Evolutionary conservation across 345 rosid species (phyloP), one percentile per base, ranked within the genome.

Genomic region (Camelina neglecta): DNA sequence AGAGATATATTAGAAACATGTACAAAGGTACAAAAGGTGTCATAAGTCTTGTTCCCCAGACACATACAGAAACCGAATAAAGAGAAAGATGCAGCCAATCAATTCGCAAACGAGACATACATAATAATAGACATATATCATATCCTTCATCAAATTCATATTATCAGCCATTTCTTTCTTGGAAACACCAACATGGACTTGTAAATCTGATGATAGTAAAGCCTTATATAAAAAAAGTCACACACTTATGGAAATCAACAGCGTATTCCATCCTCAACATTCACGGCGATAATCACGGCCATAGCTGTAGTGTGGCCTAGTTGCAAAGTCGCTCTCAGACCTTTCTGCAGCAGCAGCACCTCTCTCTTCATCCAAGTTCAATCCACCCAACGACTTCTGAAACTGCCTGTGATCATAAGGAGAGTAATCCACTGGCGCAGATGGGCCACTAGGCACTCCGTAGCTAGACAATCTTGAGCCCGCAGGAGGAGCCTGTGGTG

Each of bases 391-490:
- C 3, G 69, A 54, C 77, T 77, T 82, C 66, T 64, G 79, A 65
- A 80, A 54, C 62, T 75, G 76, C 67, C 80, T 81, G 67, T 80
- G 85, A 72, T 84, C 82, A 73, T 67, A 80, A 18, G 82, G 81
- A 29, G 89, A 77, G 77, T 79, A 82, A 79, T 87, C 91, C 1
- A 85, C 86, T 0, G 91, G 91, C 45, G 89, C 87, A 0, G 89
- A 85, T 5, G 89, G 88, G 2, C 82, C 85, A 64, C 79, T 71
- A 6, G 85, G 86, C 42, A 51, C 72, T 4, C 83, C 80, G 21
- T 82, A 82, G 53, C 84, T 66, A 2, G 84, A 65, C 63, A 77
- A 77, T 12, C 73, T 65, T 3, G 77, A 73, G 3, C 75, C 72
- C 21, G 12, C 41, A 9, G 71, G 81, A 1, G 77, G 80, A 29